These are phyloP conservation scores for Excoecaria agallocha DNA, from an alignment of 345 rosid species.

Conservation along the genomic window DNA sequence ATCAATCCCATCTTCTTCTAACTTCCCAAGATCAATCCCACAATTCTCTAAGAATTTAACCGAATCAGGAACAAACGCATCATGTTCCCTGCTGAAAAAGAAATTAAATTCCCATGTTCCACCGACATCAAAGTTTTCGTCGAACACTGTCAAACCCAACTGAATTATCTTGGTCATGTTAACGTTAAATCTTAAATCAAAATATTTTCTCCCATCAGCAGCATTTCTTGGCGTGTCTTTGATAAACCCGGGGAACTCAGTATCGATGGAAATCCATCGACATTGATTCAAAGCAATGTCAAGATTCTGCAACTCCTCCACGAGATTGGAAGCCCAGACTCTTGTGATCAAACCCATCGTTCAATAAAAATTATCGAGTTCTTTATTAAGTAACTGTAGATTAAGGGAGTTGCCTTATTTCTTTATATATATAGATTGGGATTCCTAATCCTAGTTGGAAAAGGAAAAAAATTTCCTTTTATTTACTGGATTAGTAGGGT, in stretches of 20 bases:
- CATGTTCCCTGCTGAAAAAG: not conserved
- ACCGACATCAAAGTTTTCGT: not conserved
- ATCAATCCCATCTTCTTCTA: too few relatives aligned
- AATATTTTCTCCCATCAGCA: not conserved
- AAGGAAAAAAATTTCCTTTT: too few relatives aligned
- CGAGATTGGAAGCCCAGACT: not conserved
- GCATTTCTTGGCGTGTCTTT: not conserved
- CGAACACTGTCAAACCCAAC: not conserved
- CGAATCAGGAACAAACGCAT: not conserved
- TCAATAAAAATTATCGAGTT: too few relatives aligned
- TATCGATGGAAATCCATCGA: not conserved
- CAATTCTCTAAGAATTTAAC: not conserved
- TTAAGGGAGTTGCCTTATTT: too few relatives aligned
- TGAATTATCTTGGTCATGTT: not conserved
- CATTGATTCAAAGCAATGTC: not conserved
- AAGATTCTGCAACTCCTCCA: not conserved
- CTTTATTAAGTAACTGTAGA: too few relatives aligned
- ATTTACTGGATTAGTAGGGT: too few relatives aligned
- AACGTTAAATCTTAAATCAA: not conserved
- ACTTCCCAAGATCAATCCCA: conserved; percentile 5
- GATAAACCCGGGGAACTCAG: not conserved
- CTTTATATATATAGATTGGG: too few relatives aligned
- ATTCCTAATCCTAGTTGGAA: too few relatives aligned
- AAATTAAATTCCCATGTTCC: conserved; percentile 4
- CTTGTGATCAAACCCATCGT: not conserved